These are phyloP conservation scores for Amanita phalloides DNA, from an alignment of 768 basidiomycete genomes.

Conservation along the genomic window DNA sequence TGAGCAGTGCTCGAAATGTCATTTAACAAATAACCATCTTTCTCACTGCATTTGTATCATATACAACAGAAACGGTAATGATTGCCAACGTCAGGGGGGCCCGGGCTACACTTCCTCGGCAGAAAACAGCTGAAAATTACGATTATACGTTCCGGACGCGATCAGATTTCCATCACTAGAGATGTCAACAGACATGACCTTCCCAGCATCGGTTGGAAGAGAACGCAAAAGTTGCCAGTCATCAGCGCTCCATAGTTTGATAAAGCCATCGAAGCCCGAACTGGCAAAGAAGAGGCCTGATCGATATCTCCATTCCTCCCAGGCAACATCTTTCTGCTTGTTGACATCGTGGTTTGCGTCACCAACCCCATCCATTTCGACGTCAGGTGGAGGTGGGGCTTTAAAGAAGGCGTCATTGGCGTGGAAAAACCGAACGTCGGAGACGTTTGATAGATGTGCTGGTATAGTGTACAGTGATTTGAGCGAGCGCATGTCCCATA, in stretches of 20 bases:
- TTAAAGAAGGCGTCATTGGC: conserved; percentile 44
- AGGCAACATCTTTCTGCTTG: conserved; percentile 23
- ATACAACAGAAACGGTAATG: conserved; percentile 9
- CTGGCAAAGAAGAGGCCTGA: conserved; percentile 91
- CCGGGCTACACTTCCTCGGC: conserved; percentile 37
- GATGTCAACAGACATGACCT: conserved; percentile 97
- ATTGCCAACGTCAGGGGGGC: background rate
- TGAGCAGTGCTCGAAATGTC: conserved; percentile 10
- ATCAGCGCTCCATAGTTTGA: conserved; percentile 96
- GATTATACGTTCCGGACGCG: conserved; percentile 85
- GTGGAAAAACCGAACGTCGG: conserved; percentile 92
- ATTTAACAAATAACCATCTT: conserved; percentile 9
- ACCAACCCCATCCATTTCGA: conserved; percentile 41
- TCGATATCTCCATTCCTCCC: conserved; percentile 71
- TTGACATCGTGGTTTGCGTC: conserved; percentile 28
- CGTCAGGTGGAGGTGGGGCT: conserved; percentile 26
- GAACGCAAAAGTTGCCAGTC: conserved; percentile 92
- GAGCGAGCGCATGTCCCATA: conserved; percentile 96
- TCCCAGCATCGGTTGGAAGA: conserved; percentile 90
- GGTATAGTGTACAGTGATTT: conserved; percentile 94
- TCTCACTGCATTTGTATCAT: conserved; percentile 21
- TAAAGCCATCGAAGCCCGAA: conserved; percentile 88
- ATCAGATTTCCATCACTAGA: conserved; percentile 74
- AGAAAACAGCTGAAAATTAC: conserved; percentile 90
- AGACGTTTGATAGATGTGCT: conserved; percentile 89